These are phyloP conservation scores for Debaryomyces fabryi DNA, from an alignment of 1,139 yeast genomes.

Conservation along the genomic window DNA sequence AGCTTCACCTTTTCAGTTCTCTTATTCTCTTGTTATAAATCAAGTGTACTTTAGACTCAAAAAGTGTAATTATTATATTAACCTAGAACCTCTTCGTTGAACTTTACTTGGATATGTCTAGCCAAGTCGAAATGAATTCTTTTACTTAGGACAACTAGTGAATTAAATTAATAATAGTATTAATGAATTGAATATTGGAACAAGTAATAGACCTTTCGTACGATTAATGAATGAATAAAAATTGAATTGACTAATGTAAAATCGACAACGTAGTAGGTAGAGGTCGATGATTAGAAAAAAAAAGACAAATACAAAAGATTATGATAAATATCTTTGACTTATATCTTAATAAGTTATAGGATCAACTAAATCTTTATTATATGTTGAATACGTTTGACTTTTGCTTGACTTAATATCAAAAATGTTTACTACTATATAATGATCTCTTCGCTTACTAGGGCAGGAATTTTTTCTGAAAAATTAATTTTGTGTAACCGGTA, in stretches of 20 bases:
- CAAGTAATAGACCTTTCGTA: background rate
- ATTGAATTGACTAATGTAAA: background rate
- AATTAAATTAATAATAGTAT: background rate
- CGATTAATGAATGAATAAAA: constrained; percentile 1
- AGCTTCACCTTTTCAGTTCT: background rate
- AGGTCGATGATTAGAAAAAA: background rate
- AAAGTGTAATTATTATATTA: background rate
- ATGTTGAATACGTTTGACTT: background rate
- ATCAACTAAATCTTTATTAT: constrained; percentile 2
- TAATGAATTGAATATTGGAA: constrained; percentile 1
- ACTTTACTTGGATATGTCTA: background rate
- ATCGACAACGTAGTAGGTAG: background rate
- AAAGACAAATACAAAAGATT: constrained; percentile 2
- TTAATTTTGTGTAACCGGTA: constrained; percentile 6
- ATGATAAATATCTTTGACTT: background rate
- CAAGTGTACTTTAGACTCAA: background rate
- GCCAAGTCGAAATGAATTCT: background rate
- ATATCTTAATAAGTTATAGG: background rate
- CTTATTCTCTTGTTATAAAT: background rate
- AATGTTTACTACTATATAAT: background rate
- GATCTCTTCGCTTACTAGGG: constrained; percentile 11
- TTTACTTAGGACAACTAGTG: background rate
- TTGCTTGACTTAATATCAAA: background rate
- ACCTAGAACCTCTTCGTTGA: background rate
- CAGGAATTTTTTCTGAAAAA: constrained; percentile 4